phyloP scores from a whole-genome alignment of 495 filamentous ascomycete genomes.

The Jackrogersella multiformis region DNA sequence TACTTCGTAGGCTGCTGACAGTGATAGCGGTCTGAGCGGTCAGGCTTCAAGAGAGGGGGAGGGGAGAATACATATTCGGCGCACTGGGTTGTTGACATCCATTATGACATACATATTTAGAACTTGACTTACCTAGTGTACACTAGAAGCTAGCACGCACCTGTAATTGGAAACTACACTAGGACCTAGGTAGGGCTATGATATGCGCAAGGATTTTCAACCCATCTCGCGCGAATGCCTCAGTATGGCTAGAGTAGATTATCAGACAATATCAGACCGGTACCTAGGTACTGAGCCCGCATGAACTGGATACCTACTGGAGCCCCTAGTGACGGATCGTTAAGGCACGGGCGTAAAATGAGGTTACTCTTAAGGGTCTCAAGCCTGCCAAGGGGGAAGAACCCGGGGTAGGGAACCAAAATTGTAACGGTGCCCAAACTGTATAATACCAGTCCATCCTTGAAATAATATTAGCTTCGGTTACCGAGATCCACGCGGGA shows the following conservation, averaged over 20 bases:
- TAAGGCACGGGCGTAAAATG: constrained; percentile 22
- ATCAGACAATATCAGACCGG: too few species aligned
- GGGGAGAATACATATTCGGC: background rate
- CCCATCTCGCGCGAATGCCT: constrained; percentile 5
- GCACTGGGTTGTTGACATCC: constrained; percentile 1
- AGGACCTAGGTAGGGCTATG: background rate
- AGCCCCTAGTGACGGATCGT: constrained; percentile 9
- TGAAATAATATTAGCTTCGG: constrained; percentile 1
- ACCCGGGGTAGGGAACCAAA: constrained; percentile 18
- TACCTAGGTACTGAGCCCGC: constrained; percentile 27
- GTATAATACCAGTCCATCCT: background rate
- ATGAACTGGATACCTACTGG: constrained; percentile 24
- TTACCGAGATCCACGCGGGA: constrained; percentile 16
- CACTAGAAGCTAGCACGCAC: constrained; percentile 9
- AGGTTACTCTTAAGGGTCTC: background rate
- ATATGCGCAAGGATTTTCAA: constrained; percentile 13
- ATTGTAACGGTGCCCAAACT: constrained; percentile 3
- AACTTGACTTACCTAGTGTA: too few species aligned
- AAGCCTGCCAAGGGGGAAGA: background rate
- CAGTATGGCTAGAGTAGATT: background rate
- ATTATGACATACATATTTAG: constrained; percentile 26
- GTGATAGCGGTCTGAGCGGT: constrained; percentile 27
- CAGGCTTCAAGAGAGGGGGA: background rate
- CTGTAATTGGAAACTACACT: background rate
- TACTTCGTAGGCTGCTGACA: constrained; percentile 39